These are phyloP conservation scores for Aspergillus cavernicola DNA, from an alignment of 495 filamentous ascomycete genomes.

Conservation along the genomic window DNA sequence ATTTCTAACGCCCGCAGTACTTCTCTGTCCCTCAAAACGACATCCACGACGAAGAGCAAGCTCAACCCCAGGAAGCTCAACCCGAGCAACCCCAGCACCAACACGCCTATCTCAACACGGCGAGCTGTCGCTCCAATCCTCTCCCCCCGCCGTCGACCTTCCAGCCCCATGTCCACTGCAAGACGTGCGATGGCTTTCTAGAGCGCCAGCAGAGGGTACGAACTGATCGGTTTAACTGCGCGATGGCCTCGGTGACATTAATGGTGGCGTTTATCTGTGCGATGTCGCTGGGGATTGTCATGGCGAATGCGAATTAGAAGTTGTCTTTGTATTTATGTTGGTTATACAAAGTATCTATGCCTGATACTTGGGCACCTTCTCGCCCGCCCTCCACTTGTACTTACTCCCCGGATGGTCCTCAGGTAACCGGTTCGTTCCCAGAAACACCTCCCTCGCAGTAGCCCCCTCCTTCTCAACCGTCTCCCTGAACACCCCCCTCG, in stretches of 20 bases:
- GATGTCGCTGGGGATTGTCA: not conserved
- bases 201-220: not conserved
- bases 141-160: not conserved
- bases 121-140: not conserved
- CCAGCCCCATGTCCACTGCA: constrained; percentile 9
- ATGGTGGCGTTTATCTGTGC: constrained; percentile 2
- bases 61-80: not conserved
- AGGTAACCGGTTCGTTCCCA: constrained; percentile 1
- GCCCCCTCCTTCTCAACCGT: constrained; percentile 34
- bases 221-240: not conserved
- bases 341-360: not conserved
- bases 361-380: constrained; percentile 6
- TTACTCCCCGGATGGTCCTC: constrained; percentile 11
- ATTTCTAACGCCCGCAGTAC: not conserved
- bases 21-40: not conserved
- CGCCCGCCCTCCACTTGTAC: constrained; percentile 9
- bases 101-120: not conserved
- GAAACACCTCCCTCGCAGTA: constrained; percentile 46
- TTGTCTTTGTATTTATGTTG: no score
- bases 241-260: not conserved
- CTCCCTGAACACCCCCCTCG: constrained; percentile 43
- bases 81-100: not conserved
- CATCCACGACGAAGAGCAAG: not conserved
- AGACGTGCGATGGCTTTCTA: constrained; percentile 4
- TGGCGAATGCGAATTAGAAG: not conserved